Conservation (phyloP, 352 stramenopile genomes). For the Thalassiosira livingstoniorum region DNA sequence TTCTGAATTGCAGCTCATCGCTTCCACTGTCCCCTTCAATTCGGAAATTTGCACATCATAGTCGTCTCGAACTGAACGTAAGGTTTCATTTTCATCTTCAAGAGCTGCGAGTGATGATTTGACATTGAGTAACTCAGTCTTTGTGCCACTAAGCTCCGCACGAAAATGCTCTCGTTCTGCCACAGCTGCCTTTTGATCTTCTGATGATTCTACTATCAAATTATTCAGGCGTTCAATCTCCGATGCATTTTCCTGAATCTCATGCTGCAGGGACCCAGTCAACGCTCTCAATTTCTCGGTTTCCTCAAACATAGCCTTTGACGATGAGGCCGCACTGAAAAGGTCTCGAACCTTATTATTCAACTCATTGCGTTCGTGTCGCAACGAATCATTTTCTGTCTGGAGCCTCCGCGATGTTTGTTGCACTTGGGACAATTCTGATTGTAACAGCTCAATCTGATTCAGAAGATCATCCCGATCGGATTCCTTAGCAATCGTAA, state of each 20-base stretch:
- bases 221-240: constrained; percentile 47
- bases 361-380: constrained; percentile 24
- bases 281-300: constrained; percentile 18
- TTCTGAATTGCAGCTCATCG: constrained; percentile 29
- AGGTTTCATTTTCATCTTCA: constrained; percentile 56
- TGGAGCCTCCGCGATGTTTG: constrained; percentile 12
- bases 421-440: constrained; percentile 30
- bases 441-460: constrained; percentile 23
- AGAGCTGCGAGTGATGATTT: constrained; percentile 43
- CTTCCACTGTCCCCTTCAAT: constrained; percentile 46
- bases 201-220: constrained; percentile 17
- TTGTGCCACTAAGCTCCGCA: constrained; percentile 25
- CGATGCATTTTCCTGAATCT: constrained; percentile 28
- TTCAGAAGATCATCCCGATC: constrained; percentile 24
- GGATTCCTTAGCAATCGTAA: constrained; percentile 14
- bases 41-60: constrained; percentile 47
- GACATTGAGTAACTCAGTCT: constrained; percentile 46
- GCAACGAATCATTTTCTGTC: constrained; percentile 13
- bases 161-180: constrained; percentile 9
- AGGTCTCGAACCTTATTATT: constrained; percentile 25
- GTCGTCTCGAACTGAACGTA: constrained; percentile 33
- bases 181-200: constrained; percentile 6
- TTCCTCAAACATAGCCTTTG: background rate
- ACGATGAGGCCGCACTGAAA: background rate
- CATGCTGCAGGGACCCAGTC: constrained; percentile 29